These are phyloP conservation scores for Alloteropsis semialata DNA, from an alignment of 176 grass and related monocot species.

Conservation along the genomic window DNA sequence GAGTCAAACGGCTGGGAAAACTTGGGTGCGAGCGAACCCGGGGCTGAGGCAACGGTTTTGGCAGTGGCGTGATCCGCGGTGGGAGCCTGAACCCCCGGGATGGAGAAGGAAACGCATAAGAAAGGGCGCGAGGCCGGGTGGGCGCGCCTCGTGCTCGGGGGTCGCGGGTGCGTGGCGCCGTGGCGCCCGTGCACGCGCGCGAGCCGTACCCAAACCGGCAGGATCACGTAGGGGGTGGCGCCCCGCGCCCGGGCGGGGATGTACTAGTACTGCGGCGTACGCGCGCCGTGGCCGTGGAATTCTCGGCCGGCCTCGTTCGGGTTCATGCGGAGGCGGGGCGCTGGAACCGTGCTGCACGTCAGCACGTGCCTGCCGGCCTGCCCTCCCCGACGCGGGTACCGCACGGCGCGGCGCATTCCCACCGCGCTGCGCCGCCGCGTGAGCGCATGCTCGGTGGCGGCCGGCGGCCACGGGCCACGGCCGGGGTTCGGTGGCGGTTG, in stretches of 20 bases:
- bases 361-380: neutral
- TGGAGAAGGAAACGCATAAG: constrained; percentile 5
- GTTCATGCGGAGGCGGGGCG: neutral
- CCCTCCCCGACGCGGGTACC: neutral
- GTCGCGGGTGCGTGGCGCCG: constrained; percentile 8
- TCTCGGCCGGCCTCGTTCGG: neutral
- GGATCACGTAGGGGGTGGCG: neutral
- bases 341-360: too few species aligned
- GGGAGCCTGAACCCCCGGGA: neutral
- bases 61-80: constrained; percentile 13
- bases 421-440: neutral
- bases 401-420: neutral
- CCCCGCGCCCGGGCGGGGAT: neutral
- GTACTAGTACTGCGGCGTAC: neutral
- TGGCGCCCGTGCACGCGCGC: neutral
- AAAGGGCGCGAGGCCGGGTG: too few species aligned
- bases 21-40: neutral
- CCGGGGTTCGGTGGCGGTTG: neutral
- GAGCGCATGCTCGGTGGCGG: neutral
- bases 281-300: constrained; percentile 21
- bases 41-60: constrained; percentile 4
- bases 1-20: constrained; percentile 27
- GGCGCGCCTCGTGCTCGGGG: too few species aligned
- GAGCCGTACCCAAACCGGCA: neutral
- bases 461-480: neutral